phyloP scores from a whole-genome alignment of 2,329 filamentous ascomycete species.

The Verticillium longisporum region DNA sequence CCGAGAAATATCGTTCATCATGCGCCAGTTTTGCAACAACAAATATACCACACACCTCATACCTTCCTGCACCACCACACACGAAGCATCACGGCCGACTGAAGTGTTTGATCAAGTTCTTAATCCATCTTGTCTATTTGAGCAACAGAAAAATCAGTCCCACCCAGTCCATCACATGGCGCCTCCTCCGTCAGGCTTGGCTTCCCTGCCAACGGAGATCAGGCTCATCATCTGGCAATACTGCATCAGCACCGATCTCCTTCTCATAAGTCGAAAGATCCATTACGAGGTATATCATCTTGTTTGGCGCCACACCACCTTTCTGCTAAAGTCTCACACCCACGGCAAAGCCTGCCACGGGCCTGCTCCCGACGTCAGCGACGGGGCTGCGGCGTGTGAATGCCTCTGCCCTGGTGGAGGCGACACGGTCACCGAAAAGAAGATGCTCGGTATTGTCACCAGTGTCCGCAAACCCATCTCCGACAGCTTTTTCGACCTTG shows the following conservation, averaged over 20 bases:
- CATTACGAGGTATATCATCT: not conserved
- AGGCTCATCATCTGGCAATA: not conserved
- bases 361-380: not conserved
- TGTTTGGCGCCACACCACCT: not conserved
- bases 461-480: too few relatives aligned
- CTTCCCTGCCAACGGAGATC: not conserved
- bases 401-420: not conserved
- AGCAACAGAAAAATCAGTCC: not conserved
- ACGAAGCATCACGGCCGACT: too few relatives aligned
- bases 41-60: too few relatives aligned
- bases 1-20: too few relatives aligned
- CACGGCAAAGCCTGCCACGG: not conserved
- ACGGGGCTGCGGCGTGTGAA: not conserved
- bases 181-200: not conserved
- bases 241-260: not conserved
- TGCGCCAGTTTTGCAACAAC: too few relatives aligned
- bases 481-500: too few relatives aligned
- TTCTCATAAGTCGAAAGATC: not conserved
- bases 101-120: not conserved
- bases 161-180: not conserved
- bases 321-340: not conserved
- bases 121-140: not conserved
- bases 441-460: too few relatives aligned
- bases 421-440: not conserved
- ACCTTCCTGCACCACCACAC: too few relatives aligned